phyloP scores from a whole-genome alignment of 257 asterid species.

The Solanum dulcamara region DNA sequence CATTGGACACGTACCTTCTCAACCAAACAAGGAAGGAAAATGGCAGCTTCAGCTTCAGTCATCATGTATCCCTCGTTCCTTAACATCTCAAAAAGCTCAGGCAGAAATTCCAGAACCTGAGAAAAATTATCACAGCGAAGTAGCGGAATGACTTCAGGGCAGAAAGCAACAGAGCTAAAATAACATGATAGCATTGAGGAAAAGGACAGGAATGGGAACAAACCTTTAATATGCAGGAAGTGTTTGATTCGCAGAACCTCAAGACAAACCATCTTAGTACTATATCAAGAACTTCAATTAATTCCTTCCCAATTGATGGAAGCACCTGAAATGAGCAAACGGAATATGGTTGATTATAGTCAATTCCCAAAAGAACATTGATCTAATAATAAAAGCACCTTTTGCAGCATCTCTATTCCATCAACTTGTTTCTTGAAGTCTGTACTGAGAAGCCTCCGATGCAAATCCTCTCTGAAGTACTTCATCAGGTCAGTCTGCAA shows the following conservation, averaged over 20 bases:
- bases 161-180: neutral
- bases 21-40: slow-evolving; percentile 86
- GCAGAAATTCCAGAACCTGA: slow-evolving; percentile 97
- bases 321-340: slow-evolving; percentile 55
- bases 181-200: neutral
- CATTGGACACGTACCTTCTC: slow-evolving; percentile 56
- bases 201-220: neutral
- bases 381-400: slow-evolving; percentile 35
- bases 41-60: slow-evolving; percentile 96
- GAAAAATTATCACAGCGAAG: slow-evolving; percentile 6
- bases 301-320: slow-evolving; percentile 62
- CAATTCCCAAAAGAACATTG: neutral
- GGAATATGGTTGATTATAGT: slow-evolving; percentile 5
- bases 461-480: slow-evolving; percentile 92
- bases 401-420: slow-evolving; percentile 96
- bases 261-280: slow-evolving; percentile 85
- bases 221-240: slow-evolving; percentile 91
- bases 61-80: slow-evolving; percentile 72
- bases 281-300: slow-evolving; percentile 80
- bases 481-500: slow-evolving; percentile 71
- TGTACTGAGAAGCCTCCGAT: slow-evolving; percentile 70
- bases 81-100: slow-evolving; percentile 81
- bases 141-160: neutral
- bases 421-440: slow-evolving; percentile 99
- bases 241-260: slow-evolving; percentile 89